Evolutionary conservation across 164 flowering plant genomes (phyloP), one percentile per base, ranked within the genome.

Genomic region (Sedum album): DNA sequence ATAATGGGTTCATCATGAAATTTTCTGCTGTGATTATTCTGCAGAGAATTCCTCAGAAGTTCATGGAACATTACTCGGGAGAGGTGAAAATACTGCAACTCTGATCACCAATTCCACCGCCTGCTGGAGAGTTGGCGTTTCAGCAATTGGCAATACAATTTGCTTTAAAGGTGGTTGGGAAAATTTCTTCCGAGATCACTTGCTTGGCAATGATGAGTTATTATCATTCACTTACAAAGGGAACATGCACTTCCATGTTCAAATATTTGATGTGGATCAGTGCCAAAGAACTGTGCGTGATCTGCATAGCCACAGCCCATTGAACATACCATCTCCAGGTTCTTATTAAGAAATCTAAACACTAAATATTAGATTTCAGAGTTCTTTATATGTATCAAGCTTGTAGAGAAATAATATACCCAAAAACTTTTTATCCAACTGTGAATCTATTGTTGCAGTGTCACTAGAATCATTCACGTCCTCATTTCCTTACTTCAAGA

Each of bases 151-250:
- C 3, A 33, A 57, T 10, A 28, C 33, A 28, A 57, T 57, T 14
- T 28, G n/a, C 53, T 42, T 66, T 10, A 18, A 30, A 11, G 51
- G 51, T 15, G 68, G 68, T 13, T 66, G 68, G 68, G 51, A 66
- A 23, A 66, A 26, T 30, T 66, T 66, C 51, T 25, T 66, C 21
- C 25, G 39, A 66, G 51, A 66, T 33, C 46, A 66, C 23, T 39
- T 33, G 20, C 21, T 66, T 18, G 33, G 35, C 25, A 8, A 39
- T 31, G 53, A 30, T 2, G 68, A 66, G 51, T 21, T 66, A 17
- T 14, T 66, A 66, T 30, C 39, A 5, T 66, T 66, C 33, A 26
- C n/a, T 30, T 66, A 66, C 68, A 39, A 66, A 25, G 68, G 68
- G 13, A 14, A 57, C 31, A 57, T 57, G 62, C 33, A 13, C 20